These are phyloP conservation scores for Obba rivulosa DNA, from an alignment of 768 basidiomycete species.

Conservation along the genomic window DNA sequence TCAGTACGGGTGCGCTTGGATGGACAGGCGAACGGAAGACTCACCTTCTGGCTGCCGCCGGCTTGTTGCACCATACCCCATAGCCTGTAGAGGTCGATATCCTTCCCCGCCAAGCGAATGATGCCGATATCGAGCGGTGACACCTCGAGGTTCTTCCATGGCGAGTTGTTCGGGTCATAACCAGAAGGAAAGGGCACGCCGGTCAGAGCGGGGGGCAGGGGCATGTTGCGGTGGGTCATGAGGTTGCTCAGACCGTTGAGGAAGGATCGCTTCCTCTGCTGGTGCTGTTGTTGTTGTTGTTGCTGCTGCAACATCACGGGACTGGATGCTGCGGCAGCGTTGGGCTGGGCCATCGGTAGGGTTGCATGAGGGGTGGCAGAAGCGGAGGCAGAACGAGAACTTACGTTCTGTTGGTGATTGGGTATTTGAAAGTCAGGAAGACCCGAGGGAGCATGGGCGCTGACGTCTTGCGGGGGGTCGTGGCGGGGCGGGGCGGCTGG, in stretches of 20 bases:
- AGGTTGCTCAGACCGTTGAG: constrained; percentile 53
- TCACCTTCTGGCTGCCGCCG: constrained; percentile 61
- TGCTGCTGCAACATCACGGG: constrained; percentile 24
- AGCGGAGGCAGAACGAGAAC: constrained; percentile 6
- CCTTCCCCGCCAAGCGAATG: constrained; percentile 66
- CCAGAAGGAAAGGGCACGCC: constrained; percentile 48
- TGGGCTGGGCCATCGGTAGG: constrained; percentile 30
- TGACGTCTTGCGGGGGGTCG: constrained; percentile 18
- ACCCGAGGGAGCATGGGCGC: constrained; percentile 11
- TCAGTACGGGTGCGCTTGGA: background rate
- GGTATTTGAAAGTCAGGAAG: constrained; percentile 43
- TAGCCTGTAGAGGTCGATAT: constrained; percentile 71
- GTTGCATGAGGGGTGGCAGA: constrained; percentile 18
- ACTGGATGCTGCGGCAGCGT: constrained; percentile 30
- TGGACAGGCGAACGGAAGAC: constrained; percentile 10
- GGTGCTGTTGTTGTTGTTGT: constrained; percentile 36
- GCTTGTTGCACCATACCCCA: constrained; percentile 55
- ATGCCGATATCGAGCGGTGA: constrained; percentile 52
- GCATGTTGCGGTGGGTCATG: constrained; percentile 52
- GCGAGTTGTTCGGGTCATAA: constrained; percentile 60
- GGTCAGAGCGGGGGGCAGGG: constrained; percentile 72
- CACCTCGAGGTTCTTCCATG: constrained; percentile 63
- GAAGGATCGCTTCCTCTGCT: constrained; percentile 57
- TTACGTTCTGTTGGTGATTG: constrained; percentile 33
- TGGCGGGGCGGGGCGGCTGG: constrained; percentile 16